Base-by-base conservation (phyloP, 768 basidiomycete genomes). In the Amanita molliuscula region DNA sequence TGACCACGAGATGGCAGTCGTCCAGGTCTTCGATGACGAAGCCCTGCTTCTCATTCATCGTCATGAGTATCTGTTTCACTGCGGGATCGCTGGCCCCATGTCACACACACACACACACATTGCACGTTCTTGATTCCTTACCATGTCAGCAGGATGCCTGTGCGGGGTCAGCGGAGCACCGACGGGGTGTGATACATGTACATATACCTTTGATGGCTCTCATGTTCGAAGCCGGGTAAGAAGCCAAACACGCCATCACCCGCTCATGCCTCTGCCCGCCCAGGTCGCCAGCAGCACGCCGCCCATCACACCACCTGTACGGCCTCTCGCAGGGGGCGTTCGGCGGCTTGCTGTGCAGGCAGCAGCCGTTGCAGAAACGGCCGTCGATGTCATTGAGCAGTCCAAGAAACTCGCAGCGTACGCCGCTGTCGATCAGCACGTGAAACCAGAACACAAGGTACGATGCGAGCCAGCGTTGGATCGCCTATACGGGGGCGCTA, bases 351-450 rank as follows among this genome's bases (percentile, higher is more conserved):
- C 48, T 58, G 31, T 55, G 53, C 51, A 53, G 56, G 33, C 55
- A 56, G 41, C 56, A 52, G 44, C 54, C 26, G 46, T 52, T 49
- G 50, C 56, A 23, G 54, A 54, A 44, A 54, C 53, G 45, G 40
- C 61, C 21, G 48, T 78, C 56, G 72, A 70, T 35, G 61, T 62
- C 4, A 70, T 98, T 35, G 95, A 98, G 59, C 74, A 76, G 47
- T 82, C 92, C 15, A 99, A 99, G 67, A 76, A 79, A 47, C 74
- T 95, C 15, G 96, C 96, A 7, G 96, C 96, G 3, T 94, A 81
- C 67, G 87, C 88, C 1, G 96, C 96, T 0, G 95, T 99, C 1
- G 95, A 98, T 62, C 76, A 80, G 44, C 87, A 97, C 67, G 75
- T 99, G 28, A 74, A 75, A 50, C 78, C 84, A 23, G 76, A 90